These are phyloP conservation scores for Phyllostachys edulis DNA, from an alignment of 176 grass and related monocot species.

Conservation along the genomic window DNA sequence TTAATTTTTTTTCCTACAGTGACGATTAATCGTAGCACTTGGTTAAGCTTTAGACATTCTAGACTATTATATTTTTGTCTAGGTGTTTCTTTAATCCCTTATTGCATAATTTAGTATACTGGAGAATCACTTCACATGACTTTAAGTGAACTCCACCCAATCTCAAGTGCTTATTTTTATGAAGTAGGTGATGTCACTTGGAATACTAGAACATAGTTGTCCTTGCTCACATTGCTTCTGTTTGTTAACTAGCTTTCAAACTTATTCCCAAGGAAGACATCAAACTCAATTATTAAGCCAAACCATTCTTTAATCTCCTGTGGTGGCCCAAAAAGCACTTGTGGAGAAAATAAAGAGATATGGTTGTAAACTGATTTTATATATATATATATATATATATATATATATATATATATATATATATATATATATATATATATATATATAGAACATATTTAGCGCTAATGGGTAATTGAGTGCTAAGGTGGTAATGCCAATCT, in stretches of 20 bases:
- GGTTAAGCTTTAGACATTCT: conserved; percentile 65
- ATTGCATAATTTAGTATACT: conserved; percentile 55
- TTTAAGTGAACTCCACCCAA: conserved; percentile 99
- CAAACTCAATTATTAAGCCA: conserved; percentile 79
- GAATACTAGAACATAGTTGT: conserved; percentile 59
- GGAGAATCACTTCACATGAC: conserved; percentile 91
- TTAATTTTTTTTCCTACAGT: conserved; percentile 28
- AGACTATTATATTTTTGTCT: conserved; percentile 54
- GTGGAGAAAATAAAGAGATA: conserved; percentile 50
- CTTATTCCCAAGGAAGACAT: conserved; percentile 72
- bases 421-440: conserved; percentile 23
- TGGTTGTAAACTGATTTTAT: no score
- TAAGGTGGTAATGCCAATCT: no score
- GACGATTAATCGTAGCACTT: conserved; percentile 31
- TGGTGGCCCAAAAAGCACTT: conserved; percentile 60
- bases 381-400: conserved; percentile 23
- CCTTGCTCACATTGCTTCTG: conserved; percentile 71
- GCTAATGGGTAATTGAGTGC: no score
- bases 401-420: neutral
- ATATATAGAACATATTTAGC: no score
- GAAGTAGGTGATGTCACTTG: conserved; percentile 93
- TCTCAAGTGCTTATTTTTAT: conserved; percentile 77
- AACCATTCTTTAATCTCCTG: conserved; percentile 41
- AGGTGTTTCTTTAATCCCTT: conserved; percentile 69
- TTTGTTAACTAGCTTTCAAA: conserved; percentile 77